Evolutionary conservation across 2,329 filamentous ascomycete species (phyloP).

Genomic region (Plenodomus biglobosus): DNA sequence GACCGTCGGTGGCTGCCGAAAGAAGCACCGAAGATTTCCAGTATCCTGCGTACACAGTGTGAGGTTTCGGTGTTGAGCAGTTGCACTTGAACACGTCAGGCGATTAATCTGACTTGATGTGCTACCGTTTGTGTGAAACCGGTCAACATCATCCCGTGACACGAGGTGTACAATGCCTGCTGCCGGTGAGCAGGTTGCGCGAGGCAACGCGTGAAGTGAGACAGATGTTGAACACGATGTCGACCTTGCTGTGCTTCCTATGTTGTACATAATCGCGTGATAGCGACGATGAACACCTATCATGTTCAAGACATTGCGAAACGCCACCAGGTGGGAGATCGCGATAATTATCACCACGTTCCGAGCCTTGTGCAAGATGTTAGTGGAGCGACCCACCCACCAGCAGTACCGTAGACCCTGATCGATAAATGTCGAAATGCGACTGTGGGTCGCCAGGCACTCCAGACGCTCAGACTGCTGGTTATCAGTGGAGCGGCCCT

Average conservation of each 20-base stretch:
- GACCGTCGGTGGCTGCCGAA: not conserved
- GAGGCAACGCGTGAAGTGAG: not conserved
- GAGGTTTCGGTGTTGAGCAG: not conserved
- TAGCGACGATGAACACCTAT: not conserved
- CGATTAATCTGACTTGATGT: not conserved
- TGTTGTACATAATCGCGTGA: not conserved
- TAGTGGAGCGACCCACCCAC: not conserved
- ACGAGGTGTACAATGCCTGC: not conserved
- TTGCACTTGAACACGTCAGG: not conserved
- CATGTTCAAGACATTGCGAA: not conserved
- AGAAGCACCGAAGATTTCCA: not conserved
- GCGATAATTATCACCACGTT: not conserved
- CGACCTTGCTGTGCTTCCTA: not conserved
- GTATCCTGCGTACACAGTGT: not conserved
- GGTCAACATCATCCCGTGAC: not conserved
- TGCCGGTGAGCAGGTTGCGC: not conserved
- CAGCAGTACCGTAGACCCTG: not conserved
- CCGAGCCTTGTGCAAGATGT: not conserved
- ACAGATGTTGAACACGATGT: not conserved
- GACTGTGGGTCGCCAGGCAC: constrained; percentile 13
- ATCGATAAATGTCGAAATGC: not conserved
- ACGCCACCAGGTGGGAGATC: not conserved
- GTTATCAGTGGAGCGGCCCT: constrained; percentile 22
- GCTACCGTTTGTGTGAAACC: not conserved
- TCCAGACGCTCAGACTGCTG: constrained; percentile 11